Evolutionary conservation across 495 filamentous ascomycete genomes (phyloP).

Genomic region (Astrothelium subdiscretum): DNA sequence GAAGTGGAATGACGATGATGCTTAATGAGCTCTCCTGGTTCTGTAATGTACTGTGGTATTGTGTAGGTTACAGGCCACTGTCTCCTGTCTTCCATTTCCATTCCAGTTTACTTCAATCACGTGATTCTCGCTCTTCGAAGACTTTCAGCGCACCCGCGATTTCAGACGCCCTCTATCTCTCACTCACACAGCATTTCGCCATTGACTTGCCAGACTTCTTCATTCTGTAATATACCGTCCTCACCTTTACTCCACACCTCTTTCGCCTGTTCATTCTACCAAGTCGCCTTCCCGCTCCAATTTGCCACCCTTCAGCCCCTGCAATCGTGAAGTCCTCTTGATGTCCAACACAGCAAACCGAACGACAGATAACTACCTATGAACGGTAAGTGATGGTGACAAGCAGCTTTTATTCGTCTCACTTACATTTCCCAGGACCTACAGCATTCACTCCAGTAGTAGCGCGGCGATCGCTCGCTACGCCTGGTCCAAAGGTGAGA

Average conservation of each 20-base stretch:
- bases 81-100: background rate
- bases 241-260: background rate
- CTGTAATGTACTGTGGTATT: background rate
- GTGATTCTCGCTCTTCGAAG: too few relatives aligned
- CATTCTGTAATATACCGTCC: too few relatives aligned
- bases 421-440: conserved; percentile 4
- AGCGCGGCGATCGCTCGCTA: conserved; percentile 28
- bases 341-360: background rate
- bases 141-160: too few relatives aligned
- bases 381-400: background rate
- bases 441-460: conserved; percentile 42
- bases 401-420: background rate
- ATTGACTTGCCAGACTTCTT: too few relatives aligned
- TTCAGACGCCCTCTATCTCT: too few relatives aligned
- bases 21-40: background rate
- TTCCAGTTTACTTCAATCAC: too few relatives aligned
- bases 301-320: background rate
- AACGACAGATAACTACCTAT: background rate
- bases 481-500: conserved; percentile 10
- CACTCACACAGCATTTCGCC: too few relatives aligned
- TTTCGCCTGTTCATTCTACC: background rate
- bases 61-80: background rate
- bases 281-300: background rate
- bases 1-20: background rate
- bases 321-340: background rate